Percentiles rank a stretch among this genome's conserved stretches.
Evolutionary conservation across 1,139 yeast species (phyloP).

Genomic region (Casaregolazyma lundiana): DNA sequence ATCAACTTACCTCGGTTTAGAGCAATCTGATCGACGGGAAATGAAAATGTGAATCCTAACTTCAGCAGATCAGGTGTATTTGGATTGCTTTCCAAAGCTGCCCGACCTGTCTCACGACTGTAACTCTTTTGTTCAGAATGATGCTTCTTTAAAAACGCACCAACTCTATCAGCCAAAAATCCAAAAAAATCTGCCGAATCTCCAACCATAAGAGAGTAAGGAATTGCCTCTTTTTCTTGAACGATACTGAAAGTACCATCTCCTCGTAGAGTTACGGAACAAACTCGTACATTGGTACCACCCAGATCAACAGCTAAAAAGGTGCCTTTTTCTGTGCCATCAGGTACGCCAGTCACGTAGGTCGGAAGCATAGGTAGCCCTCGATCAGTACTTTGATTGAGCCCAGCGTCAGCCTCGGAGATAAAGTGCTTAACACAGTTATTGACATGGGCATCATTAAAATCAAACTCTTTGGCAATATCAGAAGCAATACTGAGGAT

Average conservation of each 20-base stretch:
- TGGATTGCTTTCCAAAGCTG: constrained; percentile 13
- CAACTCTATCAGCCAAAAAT: constrained; percentile 67
- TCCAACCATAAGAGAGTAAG: constrained; percentile 65
- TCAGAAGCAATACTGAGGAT: constrained; percentile 36
- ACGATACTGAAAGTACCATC: constrained; percentile 69
- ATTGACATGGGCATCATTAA: constrained; percentile 47
- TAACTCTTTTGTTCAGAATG: constrained; percentile 37
- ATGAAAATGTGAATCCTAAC: constrained; percentile 87
- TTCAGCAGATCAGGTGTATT: constrained; percentile 42
- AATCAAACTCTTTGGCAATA: constrained; percentile 51
- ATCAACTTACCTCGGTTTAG: constrained; percentile 71
- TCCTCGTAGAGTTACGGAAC: constrained; percentile 75
- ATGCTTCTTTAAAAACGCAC: constrained; percentile 56
- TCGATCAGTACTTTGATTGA: constrained; percentile 43
- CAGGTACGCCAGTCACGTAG: constrained; percentile 73
- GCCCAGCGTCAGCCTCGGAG: constrained; percentile 58
- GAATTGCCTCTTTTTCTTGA: constrained; percentile 71
- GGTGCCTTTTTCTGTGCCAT: constrained; percentile 78
- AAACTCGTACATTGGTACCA: constrained; percentile 83
- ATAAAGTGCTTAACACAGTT: constrained; percentile 63
- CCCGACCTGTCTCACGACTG: not conserved
- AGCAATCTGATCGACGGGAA: constrained; percentile 84
- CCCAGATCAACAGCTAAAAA: constrained; percentile 82
- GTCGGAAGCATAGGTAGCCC: constrained; percentile 88
- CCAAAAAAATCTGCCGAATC: constrained; percentile 54